Conservation (phyloP, 2,329 filamentous ascomycete species). For the Phoma sp. region DNA sequence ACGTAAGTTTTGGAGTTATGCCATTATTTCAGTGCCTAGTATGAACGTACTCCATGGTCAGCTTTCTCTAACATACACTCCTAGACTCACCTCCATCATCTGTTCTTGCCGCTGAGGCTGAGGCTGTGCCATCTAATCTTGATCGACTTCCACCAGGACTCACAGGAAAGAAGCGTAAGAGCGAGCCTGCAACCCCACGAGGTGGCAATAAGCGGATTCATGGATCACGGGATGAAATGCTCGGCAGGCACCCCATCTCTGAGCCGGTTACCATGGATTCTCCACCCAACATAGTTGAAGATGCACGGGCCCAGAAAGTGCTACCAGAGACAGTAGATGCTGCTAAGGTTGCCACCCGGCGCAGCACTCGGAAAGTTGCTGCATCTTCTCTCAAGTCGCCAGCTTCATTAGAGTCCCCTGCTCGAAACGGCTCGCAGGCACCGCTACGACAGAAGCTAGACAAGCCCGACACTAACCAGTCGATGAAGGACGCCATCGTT, state of each 20-base stretch:
- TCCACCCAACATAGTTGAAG: neutral
- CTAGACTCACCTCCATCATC: neutral
- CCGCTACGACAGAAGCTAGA: neutral
- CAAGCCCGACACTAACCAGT: neutral
- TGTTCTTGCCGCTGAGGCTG: conserved; percentile 28
- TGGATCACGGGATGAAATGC: conserved; percentile 18
- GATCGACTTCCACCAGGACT: conserved; percentile 27
- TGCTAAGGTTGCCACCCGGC: conserved; percentile 19
- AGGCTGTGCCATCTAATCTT: conserved; percentile 26
- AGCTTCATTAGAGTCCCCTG: conserved; percentile 1
- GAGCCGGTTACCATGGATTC: neutral
- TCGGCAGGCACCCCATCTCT: conserved; percentile 25
- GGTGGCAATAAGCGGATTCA: conserved; percentile 20
- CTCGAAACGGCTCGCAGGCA: neutral
- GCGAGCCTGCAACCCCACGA: conserved; percentile 11
- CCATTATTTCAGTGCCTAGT: neutral
- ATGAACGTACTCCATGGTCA: neutral
- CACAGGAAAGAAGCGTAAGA: conserved; percentile 26
- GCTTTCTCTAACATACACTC: neutral
- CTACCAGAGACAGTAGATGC: neutral
- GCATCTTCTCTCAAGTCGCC: neutral
- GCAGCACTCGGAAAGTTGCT: conserved; percentile 21
- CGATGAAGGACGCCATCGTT: neutral
- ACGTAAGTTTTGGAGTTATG: neutral
- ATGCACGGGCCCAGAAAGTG: neutral